Percentiles rank a stretch among this genome's conserved stretches.
Conservation (phyloP, 768 basidiomycete species). For the Boletus rubescentipes region DNA sequence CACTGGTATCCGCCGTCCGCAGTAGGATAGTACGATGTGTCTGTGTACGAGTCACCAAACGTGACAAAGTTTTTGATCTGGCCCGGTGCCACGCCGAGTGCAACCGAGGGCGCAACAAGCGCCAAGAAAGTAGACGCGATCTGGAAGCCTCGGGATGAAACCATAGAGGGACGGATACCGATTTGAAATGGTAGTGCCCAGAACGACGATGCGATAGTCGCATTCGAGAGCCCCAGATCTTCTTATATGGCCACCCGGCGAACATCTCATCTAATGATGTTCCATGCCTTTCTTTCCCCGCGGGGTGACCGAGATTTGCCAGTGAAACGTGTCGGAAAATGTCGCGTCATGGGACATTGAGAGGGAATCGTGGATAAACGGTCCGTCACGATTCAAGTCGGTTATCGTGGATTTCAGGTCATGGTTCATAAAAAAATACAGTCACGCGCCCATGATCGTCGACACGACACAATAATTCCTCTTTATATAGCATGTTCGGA, state of each 20-base stretch:
- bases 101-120: constrained; percentile 5
- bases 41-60: constrained; percentile 69
- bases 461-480: no score
- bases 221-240: neutral
- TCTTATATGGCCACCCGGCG: neutral
- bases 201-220: neutral
- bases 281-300: no score
- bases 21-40: constrained; percentile 38
- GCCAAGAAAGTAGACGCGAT: constrained; percentile 13
- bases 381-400: no score
- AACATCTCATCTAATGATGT: no score
- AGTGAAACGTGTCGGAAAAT: no score
- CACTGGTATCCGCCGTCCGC: constrained; percentile 49
- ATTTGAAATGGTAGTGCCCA: neutral
- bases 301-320: no score
- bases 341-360: no score
- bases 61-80: constrained; percentile 66
- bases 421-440: no score
- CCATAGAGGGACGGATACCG: neutral
- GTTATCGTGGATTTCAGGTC: no score
- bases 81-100: constrained; percentile 31
- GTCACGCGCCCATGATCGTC: no score
- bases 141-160: neutral
- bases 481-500: no score
- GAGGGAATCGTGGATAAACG: no score